phyloP scores from a whole-genome alignment of 2,329 filamentous ascomycete species.

The Alternaria solani region DNA sequence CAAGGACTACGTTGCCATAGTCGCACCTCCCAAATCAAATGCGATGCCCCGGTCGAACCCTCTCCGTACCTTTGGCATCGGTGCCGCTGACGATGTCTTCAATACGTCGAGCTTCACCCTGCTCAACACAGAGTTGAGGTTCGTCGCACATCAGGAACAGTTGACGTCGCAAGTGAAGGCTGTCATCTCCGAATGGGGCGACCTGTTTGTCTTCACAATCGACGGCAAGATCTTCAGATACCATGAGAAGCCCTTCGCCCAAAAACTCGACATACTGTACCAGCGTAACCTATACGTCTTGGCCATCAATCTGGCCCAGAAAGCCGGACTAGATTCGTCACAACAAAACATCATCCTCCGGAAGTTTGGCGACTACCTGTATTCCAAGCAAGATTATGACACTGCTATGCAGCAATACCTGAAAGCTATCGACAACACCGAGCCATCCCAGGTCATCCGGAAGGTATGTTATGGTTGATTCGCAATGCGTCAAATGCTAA shows the following conservation, averaged over 20 bases:
- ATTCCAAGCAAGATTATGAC: conserved; percentile 95
- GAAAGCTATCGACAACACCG: conserved; percentile 92
- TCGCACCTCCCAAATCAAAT: conserved; percentile 76
- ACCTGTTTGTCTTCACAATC: conserved; percentile 86
- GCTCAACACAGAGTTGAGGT: conserved; percentile 88
- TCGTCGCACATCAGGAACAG: conserved; percentile 88
- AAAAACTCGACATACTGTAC: conserved; percentile 92
- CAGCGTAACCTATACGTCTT: conserved; percentile 91
- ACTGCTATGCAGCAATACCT: conserved; percentile 99
- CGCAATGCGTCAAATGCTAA: conserved; percentile 14
- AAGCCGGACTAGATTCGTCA: conserved; percentile 77
- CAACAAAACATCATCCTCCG: conserved; percentile 93
- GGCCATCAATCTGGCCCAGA: conserved; percentile 91
- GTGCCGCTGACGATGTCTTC: conserved; percentile 78
- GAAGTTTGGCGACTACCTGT: conserved; percentile 91
- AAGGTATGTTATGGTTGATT: conserved; percentile 64
- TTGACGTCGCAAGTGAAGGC: conserved; percentile 80
- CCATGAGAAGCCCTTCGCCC: conserved; percentile 87
- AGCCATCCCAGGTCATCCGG: conserved; percentile 93
- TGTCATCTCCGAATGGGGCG: conserved; percentile 87
- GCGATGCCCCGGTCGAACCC: conserved; percentile 64
- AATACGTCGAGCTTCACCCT: conserved; percentile 88
- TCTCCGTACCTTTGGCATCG: conserved; percentile 76
- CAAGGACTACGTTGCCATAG: conserved; percentile 84
- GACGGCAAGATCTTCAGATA: conserved; percentile 90